Evolutionary conservation across 192 early-diverging fungal species (phyloP), one percentile per base, ranked within the genome.

Genomic region (Paraglomus brasilianum): DNA sequence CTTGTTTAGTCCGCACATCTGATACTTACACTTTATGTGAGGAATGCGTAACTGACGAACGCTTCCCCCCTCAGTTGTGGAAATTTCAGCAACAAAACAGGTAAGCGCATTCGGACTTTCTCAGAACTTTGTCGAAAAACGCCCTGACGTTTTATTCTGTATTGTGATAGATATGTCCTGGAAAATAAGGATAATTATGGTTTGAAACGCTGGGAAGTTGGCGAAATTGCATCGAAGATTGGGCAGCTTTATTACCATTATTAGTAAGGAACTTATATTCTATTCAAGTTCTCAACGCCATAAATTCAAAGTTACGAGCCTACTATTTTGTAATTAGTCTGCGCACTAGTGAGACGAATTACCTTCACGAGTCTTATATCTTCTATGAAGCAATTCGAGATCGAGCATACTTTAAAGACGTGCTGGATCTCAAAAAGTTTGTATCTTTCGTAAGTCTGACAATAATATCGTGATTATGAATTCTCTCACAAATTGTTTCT

Each of bases 331-430:
- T 40, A 1, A 45, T 15, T 70, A 88, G 86, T 70, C 73, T 96
- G 30, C 88, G 96, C 13, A 97, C 97, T 3, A 93, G 92, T 70
- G 97, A 98, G 65, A 98, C 97, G 2, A 96, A 96, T 72, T 96
- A 99, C 72, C 76, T 99, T 45, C 84, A 92, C 40, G 97, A 99
- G 75, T 90, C 96, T 0, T 96, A 86, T 72, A 85, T 93, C 36
- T 99, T 98, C 79, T 99, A 98, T 75, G 93, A 96, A 61, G 97
- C 96, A 0, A 95, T 97, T 71, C 90, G 89, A 43, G 92, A 95
- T 46, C 86, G 97, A 64, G 86, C 89, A 64, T 99, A 99, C 75
- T 98, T 98, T 74, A 88, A 90, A 57, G 95, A 96, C 74, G 91
- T 96, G n/a, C 78, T 92, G 48, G 95, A 97, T 50, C 84, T 87